Percentiles rank a stretch among this genome's conserved stretches.
Evolutionary conservation across 2,329 filamentous ascomycete species (phyloP).

Genomic region (Alternaria consortialis): DNA sequence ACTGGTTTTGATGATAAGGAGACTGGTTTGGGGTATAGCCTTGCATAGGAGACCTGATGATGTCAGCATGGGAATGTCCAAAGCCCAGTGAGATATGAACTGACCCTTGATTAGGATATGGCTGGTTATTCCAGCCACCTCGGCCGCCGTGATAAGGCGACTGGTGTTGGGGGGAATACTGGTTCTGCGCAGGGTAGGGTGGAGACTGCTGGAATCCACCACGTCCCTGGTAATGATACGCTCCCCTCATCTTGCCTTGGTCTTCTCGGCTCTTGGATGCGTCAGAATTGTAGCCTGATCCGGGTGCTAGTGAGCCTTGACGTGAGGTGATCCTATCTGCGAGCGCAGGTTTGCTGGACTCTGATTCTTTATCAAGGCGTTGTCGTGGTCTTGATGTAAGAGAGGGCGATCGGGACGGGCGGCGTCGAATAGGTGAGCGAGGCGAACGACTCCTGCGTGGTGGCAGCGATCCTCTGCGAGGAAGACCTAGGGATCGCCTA

Average conservation of each 20-base stretch:
- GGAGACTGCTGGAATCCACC: constrained; percentile 66
- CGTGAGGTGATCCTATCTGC: constrained; percentile 30
- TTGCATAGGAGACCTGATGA: constrained; percentile 54
- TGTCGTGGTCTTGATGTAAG: constrained; percentile 21
- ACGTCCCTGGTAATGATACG: constrained; percentile 49
- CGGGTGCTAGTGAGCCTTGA: constrained; percentile 39
- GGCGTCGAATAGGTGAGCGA: constrained; percentile 33
- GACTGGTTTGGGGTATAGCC: constrained; percentile 67
- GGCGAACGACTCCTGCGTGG: constrained; percentile 38
- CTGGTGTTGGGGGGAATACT: constrained; percentile 68
- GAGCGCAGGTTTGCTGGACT: constrained; percentile 19
- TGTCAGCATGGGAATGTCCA: constrained; percentile 33
- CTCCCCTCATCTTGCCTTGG: constrained; percentile 48
- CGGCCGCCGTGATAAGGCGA: constrained; percentile 67
- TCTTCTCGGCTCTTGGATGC: constrained; percentile 36
- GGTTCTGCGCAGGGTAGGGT: constrained; percentile 65
- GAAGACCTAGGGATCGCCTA: constrained; percentile 38
- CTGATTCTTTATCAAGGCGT: constrained; percentile 31
- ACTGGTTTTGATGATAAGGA: constrained; percentile 59
- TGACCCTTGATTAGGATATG: constrained; percentile 60
- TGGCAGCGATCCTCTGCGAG: constrained; percentile 37
- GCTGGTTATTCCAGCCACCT: constrained; percentile 62
- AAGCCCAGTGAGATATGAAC: constrained; percentile 24
- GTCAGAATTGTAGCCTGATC: constrained; percentile 45
- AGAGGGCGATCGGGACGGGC: constrained; percentile 43